Evolutionary conservation across 2,329 filamentous ascomycete species (phyloP), one percentile per base, ranked within the genome.

Genomic region (Aspergillus nomiae): DNA sequence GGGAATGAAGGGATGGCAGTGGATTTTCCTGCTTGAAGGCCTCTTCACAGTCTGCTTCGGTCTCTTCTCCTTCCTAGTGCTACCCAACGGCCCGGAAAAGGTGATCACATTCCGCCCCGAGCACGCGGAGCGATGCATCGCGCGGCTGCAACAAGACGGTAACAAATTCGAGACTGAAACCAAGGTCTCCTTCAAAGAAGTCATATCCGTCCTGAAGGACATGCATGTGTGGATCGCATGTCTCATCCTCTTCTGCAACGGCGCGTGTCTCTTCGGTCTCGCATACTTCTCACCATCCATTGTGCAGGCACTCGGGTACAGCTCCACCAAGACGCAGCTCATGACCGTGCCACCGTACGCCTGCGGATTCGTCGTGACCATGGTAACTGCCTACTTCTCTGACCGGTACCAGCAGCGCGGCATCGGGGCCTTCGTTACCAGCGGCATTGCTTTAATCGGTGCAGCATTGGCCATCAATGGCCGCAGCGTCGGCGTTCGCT

Each of bases 61-160:
- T 84, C 11, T 85, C 86, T 73, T 86, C 82, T 72, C 61, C 34
- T 67, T 59, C 43, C 28, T 61, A 12, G 87, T 90, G 73, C 85
- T 91, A n/a, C 82, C 88, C 59, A 89, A 91, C 74, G 89, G 89
- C 61, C 88, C 88, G 0, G 79, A 82, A 38, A 88, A 83, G 0
- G 85, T 87, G 4, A 80, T 79, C 2, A 90, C 89, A 65, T 77
- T 90, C 11, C 82, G 78, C 0, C 78, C 84, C 2, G 70, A 78
- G 2, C 82, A 85, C 65, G 79, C 75, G 36, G 62, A 65, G 4
- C 74, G 48, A 32, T 61, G 56, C 41, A 48, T 65, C 7, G 53
- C 34, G 11, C 61, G 60, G 7, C 61, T 67, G 26, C 51, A 60
- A 19, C 58, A 50, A 26, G 65, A 67, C 56, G 56, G 60, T 4